Conservation (phyloP, 768 basidiomycete species). For the Mycena pura region DNA sequence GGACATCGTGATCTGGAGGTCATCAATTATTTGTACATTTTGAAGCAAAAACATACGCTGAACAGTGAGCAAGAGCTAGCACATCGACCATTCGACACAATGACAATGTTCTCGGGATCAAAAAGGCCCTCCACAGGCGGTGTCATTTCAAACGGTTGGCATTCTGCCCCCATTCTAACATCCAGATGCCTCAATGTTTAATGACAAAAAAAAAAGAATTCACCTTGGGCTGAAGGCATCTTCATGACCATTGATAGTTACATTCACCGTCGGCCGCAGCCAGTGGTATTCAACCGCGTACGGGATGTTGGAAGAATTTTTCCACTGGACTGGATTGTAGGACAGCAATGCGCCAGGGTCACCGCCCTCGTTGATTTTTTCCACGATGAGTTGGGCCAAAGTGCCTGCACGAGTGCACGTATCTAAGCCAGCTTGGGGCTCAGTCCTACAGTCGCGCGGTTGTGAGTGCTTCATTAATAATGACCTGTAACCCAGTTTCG, state of each 20-base stretch:
- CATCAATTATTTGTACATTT: neutral
- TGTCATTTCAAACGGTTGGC: conserved; percentile 44
- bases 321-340: conserved; percentile 59
- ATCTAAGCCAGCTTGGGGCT: conserved; percentile 62
- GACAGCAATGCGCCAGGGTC: conserved; percentile 53
- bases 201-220: neutral
- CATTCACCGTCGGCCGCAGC: conserved; percentile 50
- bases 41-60: conserved; percentile 39
- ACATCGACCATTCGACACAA: conserved; percentile 64
- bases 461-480: neutral
- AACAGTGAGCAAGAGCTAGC: conserved; percentile 57
- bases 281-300: conserved; percentile 53
- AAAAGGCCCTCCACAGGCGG: conserved; percentile 56
- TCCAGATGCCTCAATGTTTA: neutral
- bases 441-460: conserved; percentile 42
- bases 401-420: conserved; percentile 55
- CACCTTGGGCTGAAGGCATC: conserved; percentile 61
- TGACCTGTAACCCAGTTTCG: neutral
- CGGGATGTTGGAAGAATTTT: conserved; percentile 49
- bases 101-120: conserved; percentile 53
- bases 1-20: conserved; percentile 61
- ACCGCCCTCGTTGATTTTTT: conserved; percentile 47
- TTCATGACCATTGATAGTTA: conserved; percentile 51
- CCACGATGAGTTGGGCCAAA: conserved; percentile 56
- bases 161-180: conserved; percentile 52